Evolutionary conservation across 805 yeast species (phyloP).

Genomic region (Nakazawaea holstii): DNA sequence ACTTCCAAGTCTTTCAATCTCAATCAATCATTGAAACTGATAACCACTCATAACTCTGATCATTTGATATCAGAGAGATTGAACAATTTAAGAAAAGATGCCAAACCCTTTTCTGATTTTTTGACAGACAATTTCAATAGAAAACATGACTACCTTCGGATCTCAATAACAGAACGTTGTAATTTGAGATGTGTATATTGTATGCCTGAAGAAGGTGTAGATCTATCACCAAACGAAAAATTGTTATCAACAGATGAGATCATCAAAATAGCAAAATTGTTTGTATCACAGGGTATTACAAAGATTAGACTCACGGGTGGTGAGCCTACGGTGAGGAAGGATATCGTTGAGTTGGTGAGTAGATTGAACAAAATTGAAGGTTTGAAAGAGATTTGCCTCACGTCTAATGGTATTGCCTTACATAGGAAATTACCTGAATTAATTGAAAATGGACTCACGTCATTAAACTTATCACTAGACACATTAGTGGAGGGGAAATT

Average conservation of each 20-base stretch:
- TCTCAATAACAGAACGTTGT: conserved; percentile 47
- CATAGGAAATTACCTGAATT: conserved; percentile 41
- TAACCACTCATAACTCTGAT: background rate
- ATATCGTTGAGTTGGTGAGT: conserved; percentile 37
- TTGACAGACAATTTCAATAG: conserved; percentile 40
- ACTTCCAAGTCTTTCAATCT: too few species aligned
- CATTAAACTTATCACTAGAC: conserved; percentile 43
- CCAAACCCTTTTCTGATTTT: conserved; percentile 27
- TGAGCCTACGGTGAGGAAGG: conserved; percentile 50
- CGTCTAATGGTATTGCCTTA: conserved; percentile 47
- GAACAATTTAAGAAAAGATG: background rate
- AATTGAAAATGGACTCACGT: conserved; percentile 36
- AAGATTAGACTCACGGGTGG: conserved; percentile 53
- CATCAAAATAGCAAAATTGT: conserved; percentile 33
- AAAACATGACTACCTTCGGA: conserved; percentile 43
- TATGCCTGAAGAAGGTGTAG: conserved; percentile 54
- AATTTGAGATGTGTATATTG: conserved; percentile 43
- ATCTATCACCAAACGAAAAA: conserved; percentile 35
- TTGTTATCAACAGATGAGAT: conserved; percentile 41
- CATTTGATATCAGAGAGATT: background rate
- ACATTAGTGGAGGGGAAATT: conserved; percentile 48
- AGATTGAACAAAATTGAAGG: conserved; percentile 34
- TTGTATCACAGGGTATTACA: conserved; percentile 43
- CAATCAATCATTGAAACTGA: background rate
- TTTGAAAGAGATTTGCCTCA: conserved; percentile 42